Conservation (phyloP, 495 filamentous ascomycete genomes). For the Penicillium bovifimosum region DNA sequence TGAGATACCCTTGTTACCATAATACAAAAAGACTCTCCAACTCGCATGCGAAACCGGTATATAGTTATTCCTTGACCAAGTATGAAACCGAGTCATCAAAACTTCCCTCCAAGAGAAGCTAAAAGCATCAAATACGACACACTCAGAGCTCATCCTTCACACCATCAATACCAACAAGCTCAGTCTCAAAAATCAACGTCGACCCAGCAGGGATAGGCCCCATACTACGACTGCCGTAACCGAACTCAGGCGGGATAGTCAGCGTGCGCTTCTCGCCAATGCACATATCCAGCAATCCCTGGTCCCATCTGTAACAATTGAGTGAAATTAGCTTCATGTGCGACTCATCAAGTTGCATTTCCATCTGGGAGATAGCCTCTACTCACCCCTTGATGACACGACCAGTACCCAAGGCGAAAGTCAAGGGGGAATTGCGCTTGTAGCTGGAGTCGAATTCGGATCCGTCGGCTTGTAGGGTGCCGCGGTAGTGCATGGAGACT, state of each 20-base stretch:
- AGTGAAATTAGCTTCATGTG: slow-evolving; percentile 2
- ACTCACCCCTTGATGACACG: slow-evolving; percentile 80
- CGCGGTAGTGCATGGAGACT: slow-evolving; percentile 82
- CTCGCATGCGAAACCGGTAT: background rate
- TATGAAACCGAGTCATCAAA: background rate
- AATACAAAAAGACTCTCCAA: background rate
- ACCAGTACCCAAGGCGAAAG: slow-evolving; percentile 71
- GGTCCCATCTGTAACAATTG: slow-evolving; percentile 61
- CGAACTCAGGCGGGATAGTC: slow-evolving; percentile 82
- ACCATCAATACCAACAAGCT: slow-evolving; percentile 80
- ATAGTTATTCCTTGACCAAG: background rate
- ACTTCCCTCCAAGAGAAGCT: background rate
- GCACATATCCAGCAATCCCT: slow-evolving; percentile 91
- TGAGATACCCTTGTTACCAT: slow-evolving; percentile 12
- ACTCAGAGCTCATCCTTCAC: slow-evolving; percentile 59
- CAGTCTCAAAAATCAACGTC: slow-evolving; percentile 88
- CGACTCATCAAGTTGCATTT: no score
- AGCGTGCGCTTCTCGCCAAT: slow-evolving; percentile 90
- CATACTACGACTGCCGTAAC: slow-evolving; percentile 70
- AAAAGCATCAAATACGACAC: background rate
- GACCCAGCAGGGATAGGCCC: slow-evolving; percentile 75
- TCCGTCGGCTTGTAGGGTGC: slow-evolving; percentile 56
- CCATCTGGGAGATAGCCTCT: background rate
- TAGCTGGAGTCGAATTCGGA: slow-evolving; percentile 60
- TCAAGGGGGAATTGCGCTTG: slow-evolving; percentile 67